phyloP scores from a whole-genome alignment of 768 basidiomycete genomes.

The Rhizopogon sp. region DNA sequence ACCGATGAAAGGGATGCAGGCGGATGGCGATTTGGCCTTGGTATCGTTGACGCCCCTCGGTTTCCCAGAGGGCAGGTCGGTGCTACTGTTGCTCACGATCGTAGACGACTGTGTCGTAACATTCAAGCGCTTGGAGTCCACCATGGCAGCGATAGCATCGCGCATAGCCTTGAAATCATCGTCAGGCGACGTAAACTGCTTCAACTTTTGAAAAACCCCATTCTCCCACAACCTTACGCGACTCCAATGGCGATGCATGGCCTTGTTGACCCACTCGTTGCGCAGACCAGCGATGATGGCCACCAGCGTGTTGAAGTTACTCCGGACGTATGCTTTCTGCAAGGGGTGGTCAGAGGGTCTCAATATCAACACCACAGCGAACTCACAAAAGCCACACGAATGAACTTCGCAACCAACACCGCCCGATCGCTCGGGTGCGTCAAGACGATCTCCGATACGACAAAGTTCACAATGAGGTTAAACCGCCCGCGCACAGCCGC shows the following conservation, averaged over 20 bases:
- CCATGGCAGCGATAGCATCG: slow-evolving; percentile 54
- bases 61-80: slow-evolving; percentile 31
- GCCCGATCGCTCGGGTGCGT: slow-evolving; percentile 64
- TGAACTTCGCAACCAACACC: slow-evolving; percentile 68
- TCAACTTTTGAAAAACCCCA: slow-evolving; percentile 70
- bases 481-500: slow-evolving; percentile 76
- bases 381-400: slow-evolving; percentile 81
- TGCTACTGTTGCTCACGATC: slow-evolving; percentile 42
- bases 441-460: slow-evolving; percentile 74
- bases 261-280: slow-evolving; percentile 60
- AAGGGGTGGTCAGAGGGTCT: not conserved
- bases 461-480: slow-evolving; percentile 80
- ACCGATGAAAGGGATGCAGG: slow-evolving; percentile 69
- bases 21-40: slow-evolving; percentile 41
- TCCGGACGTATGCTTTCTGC: slow-evolving; percentile 76
- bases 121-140: slow-evolving; percentile 60
- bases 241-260: slow-evolving; percentile 64
- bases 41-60: slow-evolving; percentile 32
- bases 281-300: slow-evolving; percentile 77
- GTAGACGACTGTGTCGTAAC: slow-evolving; percentile 49
- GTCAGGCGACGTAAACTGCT: slow-evolving; percentile 52
- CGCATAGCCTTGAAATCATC: slow-evolving; percentile 78
- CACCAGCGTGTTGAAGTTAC: slow-evolving; percentile 74
- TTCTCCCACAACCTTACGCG: slow-evolving; percentile 66
- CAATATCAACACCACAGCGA: not conserved